Conservation (phyloP, 2,329 filamentous ascomycete species). For the Metarhizium robertsii region DNA sequence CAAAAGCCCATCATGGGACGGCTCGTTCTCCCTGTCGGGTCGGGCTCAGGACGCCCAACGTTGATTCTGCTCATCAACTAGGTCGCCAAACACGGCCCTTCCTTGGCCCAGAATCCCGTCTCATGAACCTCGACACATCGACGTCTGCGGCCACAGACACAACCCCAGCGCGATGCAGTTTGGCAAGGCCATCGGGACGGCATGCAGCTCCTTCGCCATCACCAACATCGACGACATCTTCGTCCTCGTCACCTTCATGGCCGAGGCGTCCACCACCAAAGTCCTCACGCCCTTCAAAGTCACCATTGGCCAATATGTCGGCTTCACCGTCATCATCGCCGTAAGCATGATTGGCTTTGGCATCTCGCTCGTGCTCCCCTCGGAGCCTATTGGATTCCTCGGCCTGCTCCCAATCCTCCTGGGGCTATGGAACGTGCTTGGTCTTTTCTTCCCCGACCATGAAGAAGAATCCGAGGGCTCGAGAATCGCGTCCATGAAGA, state of each 20-base stretch:
- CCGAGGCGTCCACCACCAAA: slow-evolving; percentile 19
- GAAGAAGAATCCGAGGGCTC: slow-evolving; percentile 8
- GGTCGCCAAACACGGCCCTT: too few species aligned
- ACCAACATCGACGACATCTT: slow-evolving; percentile 29
- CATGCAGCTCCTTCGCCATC: slow-evolving; percentile 18
- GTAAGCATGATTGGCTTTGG: slow-evolving; percentile 26
- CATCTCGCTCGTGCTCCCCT: slow-evolving; percentile 19
- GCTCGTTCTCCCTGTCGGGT: background rate
- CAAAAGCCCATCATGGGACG: background rate
- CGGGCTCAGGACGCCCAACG: background rate
- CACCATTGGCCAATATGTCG: slow-evolving; percentile 18
- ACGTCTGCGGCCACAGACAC: background rate
- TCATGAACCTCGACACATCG: too few species aligned
- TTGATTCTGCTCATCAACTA: too few species aligned
- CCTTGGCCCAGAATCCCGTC: too few species aligned
- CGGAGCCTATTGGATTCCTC: slow-evolving; percentile 25
- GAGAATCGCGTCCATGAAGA: slow-evolving; percentile 8
- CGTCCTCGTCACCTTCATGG: slow-evolving; percentile 27
- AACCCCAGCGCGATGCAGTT: slow-evolving; percentile 8
- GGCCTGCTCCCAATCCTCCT: slow-evolving; percentile 23
- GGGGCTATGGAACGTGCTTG: slow-evolving; percentile 19
- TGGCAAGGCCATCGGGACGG: slow-evolving; percentile 15
- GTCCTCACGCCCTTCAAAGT: slow-evolving; percentile 14
- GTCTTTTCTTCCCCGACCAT: slow-evolving; percentile 10
- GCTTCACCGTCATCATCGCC: slow-evolving; percentile 23